Conservation (phyloP, 495 filamentous ascomycete genomes). For the Pseudotulostoma volvatum region DNA sequence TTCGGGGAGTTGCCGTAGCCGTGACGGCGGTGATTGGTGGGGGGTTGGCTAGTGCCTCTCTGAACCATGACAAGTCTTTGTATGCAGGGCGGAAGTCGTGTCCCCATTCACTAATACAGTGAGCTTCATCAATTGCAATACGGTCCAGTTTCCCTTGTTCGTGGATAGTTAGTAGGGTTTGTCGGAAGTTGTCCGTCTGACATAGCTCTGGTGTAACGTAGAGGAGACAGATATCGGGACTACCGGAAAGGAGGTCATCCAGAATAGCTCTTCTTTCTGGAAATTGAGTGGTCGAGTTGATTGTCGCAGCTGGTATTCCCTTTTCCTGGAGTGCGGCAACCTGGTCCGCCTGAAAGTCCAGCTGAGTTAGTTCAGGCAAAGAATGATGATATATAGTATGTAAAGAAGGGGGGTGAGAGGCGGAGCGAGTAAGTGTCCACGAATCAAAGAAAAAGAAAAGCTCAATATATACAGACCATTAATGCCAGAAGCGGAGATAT, state of each 20-base stretch:
- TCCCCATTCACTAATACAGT: slow-evolving; percentile 97
- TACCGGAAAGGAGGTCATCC: slow-evolving; percentile 68
- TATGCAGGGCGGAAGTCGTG: slow-evolving; percentile 94
- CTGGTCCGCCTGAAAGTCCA: slow-evolving; percentile 73
- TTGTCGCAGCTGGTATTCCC: slow-evolving; percentile 62
- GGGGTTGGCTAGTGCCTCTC: slow-evolving; percentile 53
- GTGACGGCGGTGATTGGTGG: slow-evolving; percentile 79
- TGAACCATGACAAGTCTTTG: slow-evolving; percentile 78
- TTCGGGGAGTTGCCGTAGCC: slow-evolving; percentile 68
- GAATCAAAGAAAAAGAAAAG: no score
- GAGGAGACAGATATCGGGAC: slow-evolving; percentile 66
- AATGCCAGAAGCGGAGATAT: slow-evolving; percentile 79
- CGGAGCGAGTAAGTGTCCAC: no score
- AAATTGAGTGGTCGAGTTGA: slow-evolving; percentile 63
- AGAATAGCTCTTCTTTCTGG: slow-evolving; percentile 51
- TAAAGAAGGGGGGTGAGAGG: no score
- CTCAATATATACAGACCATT: slow-evolving; percentile 55
- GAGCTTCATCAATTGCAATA: slow-evolving; percentile 85
- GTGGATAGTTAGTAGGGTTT: slow-evolving; percentile 55
- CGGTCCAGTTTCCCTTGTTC: slow-evolving; percentile 66
- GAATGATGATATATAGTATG: no score
- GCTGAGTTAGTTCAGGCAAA: no score
- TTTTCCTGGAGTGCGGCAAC: slow-evolving; percentile 61
- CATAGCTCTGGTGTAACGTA: slow-evolving; percentile 92
- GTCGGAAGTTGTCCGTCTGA: slow-evolving; percentile 59